Base-by-base conservation (phyloP, 108 stramenopile species). In the Poteriospumella lacustris region DNA sequence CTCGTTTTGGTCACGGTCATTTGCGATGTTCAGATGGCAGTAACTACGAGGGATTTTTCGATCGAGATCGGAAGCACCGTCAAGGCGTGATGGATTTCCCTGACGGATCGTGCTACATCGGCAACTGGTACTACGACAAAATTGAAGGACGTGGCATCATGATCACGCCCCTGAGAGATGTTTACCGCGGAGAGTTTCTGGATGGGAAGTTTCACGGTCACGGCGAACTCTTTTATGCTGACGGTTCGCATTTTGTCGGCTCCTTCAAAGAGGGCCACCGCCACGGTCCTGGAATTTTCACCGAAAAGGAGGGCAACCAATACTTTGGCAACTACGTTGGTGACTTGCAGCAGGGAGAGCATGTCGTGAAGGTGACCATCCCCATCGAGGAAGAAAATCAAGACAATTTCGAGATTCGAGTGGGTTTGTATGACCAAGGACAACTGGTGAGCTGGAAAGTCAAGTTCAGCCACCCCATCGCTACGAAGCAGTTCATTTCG, bases 401-500 rank as follows among this genome's bases (percentile, higher is more conserved):
- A 64, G 44, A 73, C 33, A 73, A 56, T 19, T 73, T 33, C 36
- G 70, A 73, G 41, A 33, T 73, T 42, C 47, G 70, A 5, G 31
- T 73, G 38, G 60, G 29, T 31, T 9, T 64, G 12, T 64, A 34
- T 64, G 60, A 64, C 5, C 3, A 64, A 5, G 60, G 60, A 31
- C 33, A 31, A 5, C 60, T 64, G 28, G 60, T 64, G 3, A 3
- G 31, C 9, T 64, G 60, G 60, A 64, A 64, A 34, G 31, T 19
- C 31, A 64, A 64, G 31, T 64, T 64, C 24, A 64, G 60, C 31
- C 15, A 82, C 78, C 83, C 83, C 24, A 58, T 80, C 58, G 81
- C 83, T 0, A 84, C 83, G 19, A 42, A 82, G 72, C 81, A 84
- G 78, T 84, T 84, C 78, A 81, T 56, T 68, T 76, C 69, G 36